Percentiles rank a stretch among this genome's conserved stretches.
Evolutionary conservation across 441 rosid species (phyloP).

Genomic region (Syzygium malaccense): DNA sequence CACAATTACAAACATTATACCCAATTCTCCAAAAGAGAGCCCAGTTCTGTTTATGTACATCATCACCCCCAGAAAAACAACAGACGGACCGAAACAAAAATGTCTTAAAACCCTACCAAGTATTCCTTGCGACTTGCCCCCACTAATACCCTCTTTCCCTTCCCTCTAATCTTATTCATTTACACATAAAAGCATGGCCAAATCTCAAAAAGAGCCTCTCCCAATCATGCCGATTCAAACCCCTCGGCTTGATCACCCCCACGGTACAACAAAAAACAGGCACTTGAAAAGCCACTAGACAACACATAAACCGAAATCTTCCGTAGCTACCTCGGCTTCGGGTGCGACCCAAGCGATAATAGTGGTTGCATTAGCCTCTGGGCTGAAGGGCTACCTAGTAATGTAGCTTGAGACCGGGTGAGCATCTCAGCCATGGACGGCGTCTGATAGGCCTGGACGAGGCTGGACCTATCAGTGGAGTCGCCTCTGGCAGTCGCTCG

Average conservation of each 20-base stretch:
- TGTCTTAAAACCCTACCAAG: constrained; percentile 18
- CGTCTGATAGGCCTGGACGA: constrained; percentile 80
- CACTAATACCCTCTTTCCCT: constrained; percentile 10
- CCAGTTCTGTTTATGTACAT: constrained; percentile 32
- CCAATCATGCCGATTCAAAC: constrained; percentile 13
- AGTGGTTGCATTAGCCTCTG: constrained; percentile 67
- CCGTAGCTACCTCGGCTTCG: constrained; percentile 58
- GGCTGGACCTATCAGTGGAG: constrained; percentile 79
- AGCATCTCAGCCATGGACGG: constrained; percentile 98
- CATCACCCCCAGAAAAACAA: constrained; percentile 15
- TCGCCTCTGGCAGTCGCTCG: constrained; percentile 99
- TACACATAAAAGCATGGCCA: constrained; percentile 32
- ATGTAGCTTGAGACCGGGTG: constrained; percentile 63
- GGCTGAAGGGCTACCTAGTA: constrained; percentile 58
- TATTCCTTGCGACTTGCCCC: constrained; percentile 16
- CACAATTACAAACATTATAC: background rate
- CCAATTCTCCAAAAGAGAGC: constrained; percentile 5
- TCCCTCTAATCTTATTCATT: constrained; percentile 35
- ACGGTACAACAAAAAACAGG: constrained; percentile 7
- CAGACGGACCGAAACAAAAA: constrained; percentile 16
- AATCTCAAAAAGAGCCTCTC: constrained; percentile 7
- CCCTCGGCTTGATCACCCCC: constrained; percentile 4
- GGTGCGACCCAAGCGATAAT: constrained; percentile 50
- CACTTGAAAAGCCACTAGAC: background rate
- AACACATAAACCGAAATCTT: background rate